Base-by-base conservation (phyloP, 1,284 basidiomycete genomes). In the Cryptococcus wingfieldii region DNA sequence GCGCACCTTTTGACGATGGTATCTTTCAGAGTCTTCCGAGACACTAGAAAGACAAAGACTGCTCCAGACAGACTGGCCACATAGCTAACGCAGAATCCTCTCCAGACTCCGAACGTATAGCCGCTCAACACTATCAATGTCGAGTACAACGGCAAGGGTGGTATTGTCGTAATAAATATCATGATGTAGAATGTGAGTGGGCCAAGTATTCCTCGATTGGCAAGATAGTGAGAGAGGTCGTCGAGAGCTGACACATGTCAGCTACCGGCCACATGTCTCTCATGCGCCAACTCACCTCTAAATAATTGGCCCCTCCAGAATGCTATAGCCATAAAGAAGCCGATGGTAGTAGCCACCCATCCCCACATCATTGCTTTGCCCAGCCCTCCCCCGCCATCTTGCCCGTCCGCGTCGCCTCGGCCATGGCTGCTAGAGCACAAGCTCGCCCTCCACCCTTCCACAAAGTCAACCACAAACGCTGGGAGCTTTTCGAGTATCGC, bases 131-230 rank as follows among this genome's bases (percentile, higher is more conserved):
- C 75, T 64, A 81, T 80, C 44, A 81, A 66, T 1, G 79, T 80
- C 55, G 80, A 80, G 65, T 81, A 81, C 13, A 81, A 75, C 6
- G 80, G 80, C 19, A 81, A 57, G 0, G 80, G 80, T 3, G 80
- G 76, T 46, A 78, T 71, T 38, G 72, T 75, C 1, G 76, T 77
- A 41, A 75, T 60, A 54, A 75, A 72, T 48, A 77, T 77, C 42
- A 75, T 65, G 45, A 71, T 62, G 44, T 74, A 70, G 65, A 79
- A 64, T 59, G 78, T 68, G 59, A 69, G 38, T 42, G 75, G 63
- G 19, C 76, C 75, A 31, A 69, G 59, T 42, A 66, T 63, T 14
- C 75, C 76, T 65, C 69, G 66, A 16, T 66, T 54, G 37, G 68
- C 62, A 6, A 76, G 64, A n/a, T 66, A 54, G 28, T 65, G 67